Evolutionary conservation across 2,329 filamentous ascomycete species (phyloP), one percentile per base, ranked within the genome.

Genomic region (Calonectria pauciramosa): DNA sequence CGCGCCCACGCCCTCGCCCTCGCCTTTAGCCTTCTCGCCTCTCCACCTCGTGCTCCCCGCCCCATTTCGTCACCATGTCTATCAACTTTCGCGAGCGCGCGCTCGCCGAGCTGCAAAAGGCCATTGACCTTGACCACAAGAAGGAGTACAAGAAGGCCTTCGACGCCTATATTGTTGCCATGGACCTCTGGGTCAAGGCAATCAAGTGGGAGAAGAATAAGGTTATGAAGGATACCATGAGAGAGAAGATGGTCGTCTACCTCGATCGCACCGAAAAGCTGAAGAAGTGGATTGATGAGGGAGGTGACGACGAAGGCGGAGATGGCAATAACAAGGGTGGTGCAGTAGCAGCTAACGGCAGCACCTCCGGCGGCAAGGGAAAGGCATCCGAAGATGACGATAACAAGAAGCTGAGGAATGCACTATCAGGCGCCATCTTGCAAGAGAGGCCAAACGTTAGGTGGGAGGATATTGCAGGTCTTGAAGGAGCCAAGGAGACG

Each of bases 131-230:
- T 81, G 97, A 99, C 88, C 98, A 96, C 79, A 94, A 95, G 59
- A 96, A 95, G 84, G 95, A 99, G 84, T 99, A 99, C 87, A 96
- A 98, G 82, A 96, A 97, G 86, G 97, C 97, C 71, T 99, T 99
- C 86, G 95, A 98, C 84, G 91, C 94, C 77, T 99, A 99, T 91
- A 98, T 98, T 89, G 93, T 95, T 80, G 94, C 96, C 67, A 94
- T 99, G 80, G 96, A 99, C 87, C 92, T 99, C 73, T 99, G 99
- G 90, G 98, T 99, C 94, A 94, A 99, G 75, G 97, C 97, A 41
- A 91, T 99, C 75, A 99, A 99, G 90, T 99, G 96, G 96, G 97
- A 99, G 89, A 99, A 99, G 91, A 99, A 98, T 88, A 93, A 94
- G 77, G 96, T 96, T 81, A 96, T 95, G 77, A 99, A 99, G 89